phyloP scores from a whole-genome alignment of 768 basidiomycete species.

The Suillus plorans region DNA sequence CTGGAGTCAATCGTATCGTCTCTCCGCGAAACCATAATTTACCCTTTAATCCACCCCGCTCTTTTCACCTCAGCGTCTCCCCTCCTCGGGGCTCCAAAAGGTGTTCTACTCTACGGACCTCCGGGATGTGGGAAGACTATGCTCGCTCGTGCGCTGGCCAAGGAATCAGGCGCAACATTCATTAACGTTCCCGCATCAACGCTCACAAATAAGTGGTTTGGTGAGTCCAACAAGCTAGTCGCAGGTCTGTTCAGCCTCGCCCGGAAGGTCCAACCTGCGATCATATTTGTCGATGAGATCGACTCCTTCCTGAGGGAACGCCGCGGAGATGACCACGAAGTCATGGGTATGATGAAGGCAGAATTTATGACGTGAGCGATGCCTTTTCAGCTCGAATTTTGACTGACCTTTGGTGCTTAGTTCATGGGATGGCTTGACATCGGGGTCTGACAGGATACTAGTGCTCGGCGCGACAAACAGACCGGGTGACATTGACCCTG shows the following conservation, averaged over 20 bases:
- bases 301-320: conserved; percentile 93
- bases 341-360: conserved; percentile 98
- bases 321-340: conserved; percentile 89
- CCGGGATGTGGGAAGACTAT: conserved; percentile 99
- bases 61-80: conserved; percentile 82
- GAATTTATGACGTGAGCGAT: conserved; percentile 84
- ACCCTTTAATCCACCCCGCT: conserved; percentile 86
- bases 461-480: conserved; percentile 96
- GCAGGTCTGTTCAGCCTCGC: conserved; percentile 93
- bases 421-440: conserved; percentile 92
- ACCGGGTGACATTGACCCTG: conserved; percentile 87
- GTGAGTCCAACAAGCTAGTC: conserved; percentile 93
- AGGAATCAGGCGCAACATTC: conserved; percentile 96
- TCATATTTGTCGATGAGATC: conserved; percentile 99
- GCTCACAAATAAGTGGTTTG: conserved; percentile 82
- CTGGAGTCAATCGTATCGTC: conserved; percentile 88
- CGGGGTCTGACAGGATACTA: conserved; percentile 77
- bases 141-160: conserved; percentile 97
- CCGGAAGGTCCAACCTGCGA: conserved; percentile 88
- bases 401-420: conserved; percentile 35
- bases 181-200: conserved; percentile 82
- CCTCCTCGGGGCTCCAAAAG: conserved; percentile 90
- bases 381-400: conserved; percentile 9
- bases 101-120: conserved; percentile 93
- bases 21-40: conserved; percentile 93